Base-by-base conservation (phyloP, 2,329 filamentous ascomycete genomes). In the Thermoascus crustaceus region DNA sequence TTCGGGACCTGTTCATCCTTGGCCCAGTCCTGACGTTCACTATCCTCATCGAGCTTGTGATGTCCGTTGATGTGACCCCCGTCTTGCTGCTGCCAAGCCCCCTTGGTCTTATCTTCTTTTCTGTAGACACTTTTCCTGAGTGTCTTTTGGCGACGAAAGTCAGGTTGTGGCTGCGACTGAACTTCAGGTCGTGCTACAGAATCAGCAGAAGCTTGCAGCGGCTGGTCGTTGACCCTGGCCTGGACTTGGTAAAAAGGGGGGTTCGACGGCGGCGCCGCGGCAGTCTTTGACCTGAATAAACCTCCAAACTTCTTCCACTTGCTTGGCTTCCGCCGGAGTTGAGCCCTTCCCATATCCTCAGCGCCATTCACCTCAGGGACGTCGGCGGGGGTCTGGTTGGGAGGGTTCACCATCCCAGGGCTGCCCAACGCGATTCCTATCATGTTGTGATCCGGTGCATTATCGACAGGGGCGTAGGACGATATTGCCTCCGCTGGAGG, bases 391-490 rank as follows among this genome's bases (percentile, higher is more conserved):
- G 32, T 32, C 5, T 49, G 27, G 26, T 41, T 36, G 20, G 9
- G 43, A 18, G 46, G 25, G n/a, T 49, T 41, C 4, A 52, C 19
- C 44, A 56, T 46, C 9, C 68, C 63, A 16, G 82, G 82, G 49
- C 81, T 86, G 20, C 82, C 82, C 37, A 86, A 61, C 1, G 82
- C 82, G 70, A 87, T 79, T 7, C 83, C 83, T 42, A 87, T 86
- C 46, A 66, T 68, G 41, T 65, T 61, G 29, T 67, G 65, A 5
- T 63, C 59, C 5, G 40, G 39, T 20, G 45, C 42, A 22, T 42
- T 39, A 13, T 46, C 44, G 8, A 43, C 37, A 5, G 30, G 34
- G 3, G 41, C 33, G 3, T 41, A 43, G 0, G 42, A 39, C n/a
- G 40, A 40, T 5, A 54, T 34, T 1, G 40, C 44, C 31, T 53